phyloP scores from a whole-genome alignment of 164 flowering plant species.

The Dillenia turbinata region DNA sequence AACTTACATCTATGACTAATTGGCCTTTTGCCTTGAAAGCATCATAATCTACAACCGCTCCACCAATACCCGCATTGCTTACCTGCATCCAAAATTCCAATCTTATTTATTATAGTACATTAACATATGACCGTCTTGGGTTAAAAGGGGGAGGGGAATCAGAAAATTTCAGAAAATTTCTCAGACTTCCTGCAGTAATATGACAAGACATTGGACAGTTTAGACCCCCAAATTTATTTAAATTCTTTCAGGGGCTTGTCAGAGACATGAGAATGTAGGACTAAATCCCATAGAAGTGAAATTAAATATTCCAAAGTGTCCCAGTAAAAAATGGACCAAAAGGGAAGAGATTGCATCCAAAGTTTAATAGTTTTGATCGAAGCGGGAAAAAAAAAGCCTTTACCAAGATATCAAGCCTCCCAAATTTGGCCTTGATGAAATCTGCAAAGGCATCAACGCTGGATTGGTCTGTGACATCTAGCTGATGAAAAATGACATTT shows the following conservation, averaged over 20 bases:
- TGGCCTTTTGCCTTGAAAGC: constrained; percentile 3
- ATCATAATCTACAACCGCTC: constrained; percentile 6
- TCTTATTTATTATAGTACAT: too few relatives aligned
- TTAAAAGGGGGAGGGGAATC: too few relatives aligned
- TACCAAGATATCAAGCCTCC: constrained; percentile 36
- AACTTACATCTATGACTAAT: too few relatives aligned
- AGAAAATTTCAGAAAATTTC: neutral
- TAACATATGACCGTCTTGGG: too few relatives aligned
- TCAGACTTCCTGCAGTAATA: neutral
- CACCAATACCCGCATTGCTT: constrained; percentile 38
- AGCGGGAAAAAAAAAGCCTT: too few relatives aligned
- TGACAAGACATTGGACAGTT: too few relatives aligned
- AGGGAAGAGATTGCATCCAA: constrained; percentile 16
- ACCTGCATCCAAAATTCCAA: constrained; percentile 19
- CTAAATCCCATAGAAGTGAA: neutral
- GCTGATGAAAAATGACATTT: neutral
- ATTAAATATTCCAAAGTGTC: too few relatives aligned
- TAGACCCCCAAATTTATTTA: too few relatives aligned
- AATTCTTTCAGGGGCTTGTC: too few relatives aligned
- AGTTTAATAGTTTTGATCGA: too few relatives aligned
- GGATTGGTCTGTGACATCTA: constrained; percentile 1
- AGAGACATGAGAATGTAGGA: too few relatives aligned
- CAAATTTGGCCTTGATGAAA: constrained; percentile 25
- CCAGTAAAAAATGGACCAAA: too few relatives aligned
- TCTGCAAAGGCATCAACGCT: constrained; percentile 30